Percentiles rank a stretch among this genome's conserved stretches.
Conservation (phyloP, 441 rosid genomes). For the Melastoma candidum region DNA sequence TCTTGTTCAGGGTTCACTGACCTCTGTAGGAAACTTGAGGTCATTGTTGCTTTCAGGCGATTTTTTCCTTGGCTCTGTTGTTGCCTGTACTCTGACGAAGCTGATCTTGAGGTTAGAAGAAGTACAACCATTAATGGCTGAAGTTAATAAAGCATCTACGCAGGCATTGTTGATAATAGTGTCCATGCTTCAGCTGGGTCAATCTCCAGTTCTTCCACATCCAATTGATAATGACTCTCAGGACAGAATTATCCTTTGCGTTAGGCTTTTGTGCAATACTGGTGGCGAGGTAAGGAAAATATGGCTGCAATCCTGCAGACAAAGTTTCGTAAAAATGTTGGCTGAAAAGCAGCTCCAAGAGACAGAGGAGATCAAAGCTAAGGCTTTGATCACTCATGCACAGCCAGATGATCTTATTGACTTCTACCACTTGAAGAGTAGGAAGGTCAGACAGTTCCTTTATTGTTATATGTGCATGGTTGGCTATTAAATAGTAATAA, state of each 20-base stretch:
- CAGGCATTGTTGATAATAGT: slow-evolving; percentile 70
- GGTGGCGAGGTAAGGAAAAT: slow-evolving; percentile 70
- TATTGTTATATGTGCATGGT: background rate
- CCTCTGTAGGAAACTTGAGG: slow-evolving; percentile 66
- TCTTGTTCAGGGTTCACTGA: slow-evolving; percentile 64
- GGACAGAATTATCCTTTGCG: slow-evolving; percentile 68
- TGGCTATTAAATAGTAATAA: no score
- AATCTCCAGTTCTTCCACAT: slow-evolving; percentile 62
- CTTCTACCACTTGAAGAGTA: slow-evolving; percentile 87
- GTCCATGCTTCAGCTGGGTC: slow-evolving; percentile 77
- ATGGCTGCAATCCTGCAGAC: slow-evolving; percentile 80
- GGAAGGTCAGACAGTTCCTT: slow-evolving; percentile 45
- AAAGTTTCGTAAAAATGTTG: slow-evolving; percentile 84
- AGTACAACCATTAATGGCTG: slow-evolving; percentile 69
- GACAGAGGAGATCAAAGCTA: slow-evolving; percentile 74
- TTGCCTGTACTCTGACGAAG: slow-evolving; percentile 75
- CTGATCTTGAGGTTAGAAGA: slow-evolving; percentile 81
- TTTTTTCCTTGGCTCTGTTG: slow-evolving; percentile 90
- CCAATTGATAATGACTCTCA: slow-evolving; percentile 77
- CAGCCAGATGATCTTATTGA: slow-evolving; percentile 90
- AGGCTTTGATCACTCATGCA: slow-evolving; percentile 75
- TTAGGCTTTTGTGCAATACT: slow-evolving; percentile 56
- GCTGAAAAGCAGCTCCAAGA: slow-evolving; percentile 79
- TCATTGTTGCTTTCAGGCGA: slow-evolving; percentile 76
- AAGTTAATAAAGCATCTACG: slow-evolving; percentile 49